Conservation (phyloP, 192 early-diverging fungal species). For the Umbelopsis isabellina region DNA sequence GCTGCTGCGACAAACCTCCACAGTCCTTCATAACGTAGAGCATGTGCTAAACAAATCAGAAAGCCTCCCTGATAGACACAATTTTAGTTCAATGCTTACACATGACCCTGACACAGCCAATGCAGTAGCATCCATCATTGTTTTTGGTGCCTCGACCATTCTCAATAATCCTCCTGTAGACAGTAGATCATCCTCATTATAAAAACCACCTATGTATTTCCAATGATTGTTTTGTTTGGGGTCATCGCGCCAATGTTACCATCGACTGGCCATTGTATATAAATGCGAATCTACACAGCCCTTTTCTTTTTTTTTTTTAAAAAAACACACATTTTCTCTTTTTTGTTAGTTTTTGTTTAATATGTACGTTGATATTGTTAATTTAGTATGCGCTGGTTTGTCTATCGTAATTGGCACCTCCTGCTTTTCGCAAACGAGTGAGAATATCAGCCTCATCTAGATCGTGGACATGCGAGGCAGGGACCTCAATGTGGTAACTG, state of each 20-base stretch:
- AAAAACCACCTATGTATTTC: neutral
- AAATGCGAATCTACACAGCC: neutral
- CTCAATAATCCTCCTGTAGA: neutral
- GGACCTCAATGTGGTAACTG: constrained; percentile 73
- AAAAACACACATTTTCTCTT: neutral
- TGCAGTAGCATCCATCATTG: constrained; percentile 6
- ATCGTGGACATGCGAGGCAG: constrained; percentile 60
- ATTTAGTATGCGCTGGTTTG: constrained; percentile 36
- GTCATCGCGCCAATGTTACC: neutral
- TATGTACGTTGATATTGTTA: constrained; percentile 26
- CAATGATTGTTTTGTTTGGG: too few species aligned
- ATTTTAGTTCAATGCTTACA: neutral
- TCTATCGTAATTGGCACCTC: constrained; percentile 55
- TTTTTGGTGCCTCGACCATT: neutral
- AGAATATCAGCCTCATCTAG: constrained; percentile 64
- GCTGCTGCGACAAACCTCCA: neutral
- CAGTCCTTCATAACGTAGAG: neutral
- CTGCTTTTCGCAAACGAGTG: constrained; percentile 69
- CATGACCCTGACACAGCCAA: constrained; percentile 3
- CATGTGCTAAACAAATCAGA: neutral
- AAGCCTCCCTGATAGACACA: neutral
- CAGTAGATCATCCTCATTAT: constrained; percentile 6
- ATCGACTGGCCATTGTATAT: constrained; percentile 2
- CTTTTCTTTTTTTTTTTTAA: too few species aligned
- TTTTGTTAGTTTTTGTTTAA: constrained; percentile 26